phyloP scores from a whole-genome alignment of 2,329 filamentous ascomycete genomes.

The Dactylonectria estremocensis region DNA sequence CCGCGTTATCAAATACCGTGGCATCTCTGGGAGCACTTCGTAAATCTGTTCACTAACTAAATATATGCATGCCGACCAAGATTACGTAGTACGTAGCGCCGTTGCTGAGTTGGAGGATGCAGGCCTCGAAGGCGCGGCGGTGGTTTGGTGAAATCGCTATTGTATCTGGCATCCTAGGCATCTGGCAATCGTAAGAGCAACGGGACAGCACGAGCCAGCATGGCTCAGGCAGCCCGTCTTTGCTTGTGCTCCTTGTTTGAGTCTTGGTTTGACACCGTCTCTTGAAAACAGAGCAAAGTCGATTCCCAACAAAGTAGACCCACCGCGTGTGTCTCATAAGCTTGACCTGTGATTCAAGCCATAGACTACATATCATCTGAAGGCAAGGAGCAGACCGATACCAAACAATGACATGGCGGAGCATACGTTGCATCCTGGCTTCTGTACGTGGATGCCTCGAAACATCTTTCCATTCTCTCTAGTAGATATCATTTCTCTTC shows the following conservation, averaged over 20 bases:
- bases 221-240: neutral
- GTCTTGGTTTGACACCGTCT: neutral
- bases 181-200: neutral
- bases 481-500: constrained; percentile 43
- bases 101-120: neutral
- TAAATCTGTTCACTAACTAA: neutral
- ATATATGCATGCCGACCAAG: neutral
- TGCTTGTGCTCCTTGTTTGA: neutral
- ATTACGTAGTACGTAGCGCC: too few species aligned
- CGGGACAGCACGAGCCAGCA: neutral
- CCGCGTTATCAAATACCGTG: constrained; percentile 16
- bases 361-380: neutral
- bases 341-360: neutral
- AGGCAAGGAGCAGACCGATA: neutral
- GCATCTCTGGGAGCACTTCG: neutral
- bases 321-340: neutral
- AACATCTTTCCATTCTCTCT: constrained; percentile 44
- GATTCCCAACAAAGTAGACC: neutral
- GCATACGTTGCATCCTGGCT: neutral
- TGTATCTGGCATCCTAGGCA: neutral
- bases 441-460: constrained; percentile 7
- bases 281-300: neutral
- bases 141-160: neutral
- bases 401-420: neutral
- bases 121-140: neutral